phyloP scores from a whole-genome alignment of 768 basidiomycete genomes.

The Mrakia hoshinonis region DNA sequence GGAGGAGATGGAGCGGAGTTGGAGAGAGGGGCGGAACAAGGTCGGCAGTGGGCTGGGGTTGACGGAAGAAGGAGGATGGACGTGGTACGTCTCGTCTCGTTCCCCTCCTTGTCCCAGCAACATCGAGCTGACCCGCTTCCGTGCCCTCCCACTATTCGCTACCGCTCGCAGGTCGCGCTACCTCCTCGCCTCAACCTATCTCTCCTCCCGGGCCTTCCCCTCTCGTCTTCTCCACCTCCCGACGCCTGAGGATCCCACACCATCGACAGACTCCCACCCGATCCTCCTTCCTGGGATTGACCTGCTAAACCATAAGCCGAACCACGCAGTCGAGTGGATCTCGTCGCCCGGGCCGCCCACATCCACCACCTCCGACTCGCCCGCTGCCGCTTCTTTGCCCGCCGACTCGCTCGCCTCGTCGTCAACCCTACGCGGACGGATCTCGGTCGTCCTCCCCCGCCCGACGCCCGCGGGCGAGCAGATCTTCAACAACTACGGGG shows the following conservation, averaged over 20 bases:
- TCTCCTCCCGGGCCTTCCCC: conserved; percentile 84
- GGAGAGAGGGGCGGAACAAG: conserved; percentile 56
- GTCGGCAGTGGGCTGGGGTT: conserved; percentile 47
- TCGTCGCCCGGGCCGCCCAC: too few relatives aligned
- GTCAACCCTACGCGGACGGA: conserved; percentile 32
- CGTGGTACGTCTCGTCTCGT: conserved; percentile 51
- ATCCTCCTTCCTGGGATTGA: conserved; percentile 82
- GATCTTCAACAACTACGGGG: conserved; percentile 84
- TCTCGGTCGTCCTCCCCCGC: conserved; percentile 58
- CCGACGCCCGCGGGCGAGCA: conserved; percentile 47
- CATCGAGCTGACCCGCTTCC: neutral
- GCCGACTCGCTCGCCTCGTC: neutral
- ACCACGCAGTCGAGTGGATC: conserved; percentile 28
- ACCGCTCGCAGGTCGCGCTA: conserved; percentile 59
- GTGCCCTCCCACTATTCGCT: too few relatives aligned
- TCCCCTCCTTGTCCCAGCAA: neutral
- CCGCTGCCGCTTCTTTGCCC: conserved; percentile 11
- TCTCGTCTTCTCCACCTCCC: conserved; percentile 55
- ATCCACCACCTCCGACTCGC: conserved; percentile 10
- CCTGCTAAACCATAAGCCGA: conserved; percentile 55
- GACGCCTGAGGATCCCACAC: conserved; percentile 44
- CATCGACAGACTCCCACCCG: conserved; percentile 51
- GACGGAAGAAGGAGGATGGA: conserved; percentile 48
- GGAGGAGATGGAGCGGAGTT: conserved; percentile 54
- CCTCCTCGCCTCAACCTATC: conserved; percentile 61